Base-by-base conservation (phyloP, 306 rosid genomes). In the Carpinus viminea region DNA sequence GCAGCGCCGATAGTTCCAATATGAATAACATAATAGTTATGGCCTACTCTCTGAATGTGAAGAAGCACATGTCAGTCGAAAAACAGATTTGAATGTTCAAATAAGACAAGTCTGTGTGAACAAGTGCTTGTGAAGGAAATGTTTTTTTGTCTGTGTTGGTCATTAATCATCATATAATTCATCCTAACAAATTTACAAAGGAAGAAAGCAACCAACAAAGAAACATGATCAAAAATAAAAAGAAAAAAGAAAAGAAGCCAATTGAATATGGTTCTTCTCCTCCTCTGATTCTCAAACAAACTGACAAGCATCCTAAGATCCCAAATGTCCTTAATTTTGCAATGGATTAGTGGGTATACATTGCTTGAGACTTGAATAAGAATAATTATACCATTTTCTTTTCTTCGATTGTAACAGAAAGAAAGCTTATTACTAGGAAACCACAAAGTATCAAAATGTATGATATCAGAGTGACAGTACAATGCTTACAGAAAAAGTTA, bases 391-490 rank as follows among this genome's bases (percentile, higher is more conserved):
- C 21, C 46, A 15, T 64, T 15, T 36, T 64, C 3, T 7, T 34
- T 64, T 16, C 47, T 7, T 7, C 16, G 36, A 64, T n/a, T n/a
- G 36, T 64, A 36, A 57, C 51, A 72, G 51, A 68, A 17, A 60
- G 70, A 76, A 72, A 52, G 12, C 26, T 72, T 57, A 46, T 72
- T 71, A 52, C 45, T 52, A 24, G 50, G 16, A 75, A 85, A 50
- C 79, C 69, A 56, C 51, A 31, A 21, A 56, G 60, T 41, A 62
- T 38, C 46, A 53, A 12, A 74, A 38, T 24, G 48, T n/a, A 78
- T 56, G 55, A 65, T 45, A 69, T 72, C 38, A 81, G 68, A 84
- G 70, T 74, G 73, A 83, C 10, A 52, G 74, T 45, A 78, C 59
- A 79, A 71, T 52, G 46, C 36, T 46, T 5, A 31, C 70, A 45